Base-by-base conservation (phyloP, 306 rosid genomes). In the Cicer chorassanicum region DNA sequence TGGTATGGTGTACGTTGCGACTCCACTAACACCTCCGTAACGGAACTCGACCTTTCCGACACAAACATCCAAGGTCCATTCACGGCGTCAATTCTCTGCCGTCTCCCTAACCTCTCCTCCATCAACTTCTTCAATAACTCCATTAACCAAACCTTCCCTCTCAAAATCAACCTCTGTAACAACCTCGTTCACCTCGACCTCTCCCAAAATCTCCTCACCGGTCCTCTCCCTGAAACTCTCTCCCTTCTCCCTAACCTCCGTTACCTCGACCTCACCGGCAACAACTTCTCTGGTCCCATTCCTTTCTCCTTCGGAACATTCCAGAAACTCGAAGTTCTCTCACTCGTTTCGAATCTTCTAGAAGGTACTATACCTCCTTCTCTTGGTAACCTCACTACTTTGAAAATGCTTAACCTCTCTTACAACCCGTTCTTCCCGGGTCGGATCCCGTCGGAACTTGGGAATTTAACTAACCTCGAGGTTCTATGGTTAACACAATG, bases 341-440 rank as follows among this genome's bases (percentile, higher is more conserved):
- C 99, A 1, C 81, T 92, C 0, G 90, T 90, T 5, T 85, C 63
- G 7, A 94, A 94, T 43, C 89, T 94, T 57, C 57, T 94, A 1
- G 87, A 89, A 34, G 86, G 90, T 1, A 40, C 84, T 3, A 46
- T 92, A 0, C 97, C 99, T 0, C 9, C 99, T 0, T 80, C 84
- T 2, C 76, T 94, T 0, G 96, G 92, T 0, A 88, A 88, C 63
- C 38, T 94, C 3, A 73, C 86, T 0, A 67, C 88, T 0, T 82
- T 94, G 9, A 92, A 84, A 55, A 90, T 87, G 97, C 89, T 94
- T 0, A 94, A 92, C 67, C 87, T 94, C 1, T 92, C 97, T 2
- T 92, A 90, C 82, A 94, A 94, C 83, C 96, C 96, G 5, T 94
- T 91, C n/a, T 12, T 44, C 0, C 97, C 95, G 15, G 90, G 95